phyloP scores from a whole-genome alignment of 345 rosid species.

The Abelmoschus esculentus region DNA sequence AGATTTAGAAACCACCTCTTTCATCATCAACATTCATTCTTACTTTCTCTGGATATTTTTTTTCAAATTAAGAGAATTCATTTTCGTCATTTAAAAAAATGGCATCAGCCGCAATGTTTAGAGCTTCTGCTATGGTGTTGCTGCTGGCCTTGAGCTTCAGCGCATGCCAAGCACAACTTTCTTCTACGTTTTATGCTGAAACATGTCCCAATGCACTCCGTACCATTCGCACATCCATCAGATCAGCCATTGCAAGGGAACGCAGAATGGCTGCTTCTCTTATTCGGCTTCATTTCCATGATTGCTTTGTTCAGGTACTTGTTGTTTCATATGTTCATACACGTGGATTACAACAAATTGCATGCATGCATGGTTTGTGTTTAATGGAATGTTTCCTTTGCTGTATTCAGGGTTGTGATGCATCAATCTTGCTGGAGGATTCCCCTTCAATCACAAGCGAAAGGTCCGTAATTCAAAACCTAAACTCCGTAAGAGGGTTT shows the following conservation, averaged over 20 bases:
- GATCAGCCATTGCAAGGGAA: conserved; percentile 23
- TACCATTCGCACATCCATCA: conserved; percentile 29
- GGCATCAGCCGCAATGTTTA: background rate
- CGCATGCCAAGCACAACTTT: conserved; percentile 35
- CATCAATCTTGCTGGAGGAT: conserved; percentile 38
- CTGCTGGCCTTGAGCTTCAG: background rate
- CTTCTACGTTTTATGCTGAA: conserved; percentile 37
- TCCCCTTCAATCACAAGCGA: conserved; percentile 27
- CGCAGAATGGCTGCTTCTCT: conserved; percentile 59
- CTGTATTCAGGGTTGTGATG: conserved; percentile 41
- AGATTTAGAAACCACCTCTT: background rate
- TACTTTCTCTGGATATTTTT: too few species aligned
- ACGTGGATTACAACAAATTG: background rate
- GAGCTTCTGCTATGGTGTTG: background rate
- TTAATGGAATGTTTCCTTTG: background rate
- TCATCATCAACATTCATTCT: background rate
- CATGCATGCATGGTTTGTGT: background rate
- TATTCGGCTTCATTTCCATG: conserved; percentile 57
- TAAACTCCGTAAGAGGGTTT: conserved; percentile 23
- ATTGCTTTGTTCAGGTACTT: conserved; percentile 48
- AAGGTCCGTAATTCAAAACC: conserved; percentile 30
- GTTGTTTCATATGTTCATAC: background rate
- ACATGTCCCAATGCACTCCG: conserved; percentile 40
- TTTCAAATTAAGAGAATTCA: background rate
- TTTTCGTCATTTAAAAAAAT: background rate